Percentiles rank a stretch among this genome's conserved stretches.
Evolutionary conservation across 805 yeast genomes (phyloP).

Genomic region (Wickerhamomyces strasburgensis): DNA sequence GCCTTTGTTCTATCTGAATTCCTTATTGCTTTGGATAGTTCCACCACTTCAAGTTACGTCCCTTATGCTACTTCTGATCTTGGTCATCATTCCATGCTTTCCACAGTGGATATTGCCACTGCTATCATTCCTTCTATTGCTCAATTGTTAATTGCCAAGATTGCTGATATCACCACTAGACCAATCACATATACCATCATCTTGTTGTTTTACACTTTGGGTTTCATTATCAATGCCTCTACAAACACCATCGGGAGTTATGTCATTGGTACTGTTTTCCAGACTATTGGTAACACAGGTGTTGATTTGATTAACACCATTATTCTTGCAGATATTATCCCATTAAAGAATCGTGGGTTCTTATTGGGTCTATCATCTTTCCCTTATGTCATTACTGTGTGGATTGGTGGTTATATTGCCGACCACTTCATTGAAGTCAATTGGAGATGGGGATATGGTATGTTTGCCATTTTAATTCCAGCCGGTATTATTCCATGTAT

Average conservation of each 20-base stretch:
- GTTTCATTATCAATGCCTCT: slow-evolving; percentile 32
- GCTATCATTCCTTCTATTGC: slow-evolving; percentile 33
- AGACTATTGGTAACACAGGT: slow-evolving; percentile 34
- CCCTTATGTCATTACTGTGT: slow-evolving; percentile 37
- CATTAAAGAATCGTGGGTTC: slow-evolving; percentile 32
- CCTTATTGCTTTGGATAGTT: slow-evolving; percentile 22
- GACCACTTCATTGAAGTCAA: slow-evolving; percentile 24
- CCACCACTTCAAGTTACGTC: slow-evolving; percentile 26
- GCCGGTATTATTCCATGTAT: slow-evolving; percentile 31
- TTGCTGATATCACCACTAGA: slow-evolving; percentile 34
- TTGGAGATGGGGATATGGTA: slow-evolving; percentile 50
- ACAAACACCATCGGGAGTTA: slow-evolving; percentile 29
- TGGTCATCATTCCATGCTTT: slow-evolving; percentile 31
- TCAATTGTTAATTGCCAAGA: slow-evolving; percentile 34
- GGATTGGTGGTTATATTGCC: slow-evolving; percentile 35
- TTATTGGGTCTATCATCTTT: slow-evolving; percentile 30
- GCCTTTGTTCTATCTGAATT: slow-evolving; percentile 1
- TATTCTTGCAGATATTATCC: slow-evolving; percentile 32
- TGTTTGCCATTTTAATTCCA: slow-evolving; percentile 41
- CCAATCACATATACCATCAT: slow-evolving; percentile 29
- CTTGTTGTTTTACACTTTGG: slow-evolving; percentile 27
- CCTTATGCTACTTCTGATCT: slow-evolving; percentile 37
- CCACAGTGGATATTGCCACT: slow-evolving; percentile 33
- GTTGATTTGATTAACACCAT: slow-evolving; percentile 29
- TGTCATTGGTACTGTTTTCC: slow-evolving; percentile 31